These are phyloP conservation scores for Miscanthus sacchariflorus DNA, from an alignment of 202 grass and related monocot species.

Conservation along the genomic window DNA sequence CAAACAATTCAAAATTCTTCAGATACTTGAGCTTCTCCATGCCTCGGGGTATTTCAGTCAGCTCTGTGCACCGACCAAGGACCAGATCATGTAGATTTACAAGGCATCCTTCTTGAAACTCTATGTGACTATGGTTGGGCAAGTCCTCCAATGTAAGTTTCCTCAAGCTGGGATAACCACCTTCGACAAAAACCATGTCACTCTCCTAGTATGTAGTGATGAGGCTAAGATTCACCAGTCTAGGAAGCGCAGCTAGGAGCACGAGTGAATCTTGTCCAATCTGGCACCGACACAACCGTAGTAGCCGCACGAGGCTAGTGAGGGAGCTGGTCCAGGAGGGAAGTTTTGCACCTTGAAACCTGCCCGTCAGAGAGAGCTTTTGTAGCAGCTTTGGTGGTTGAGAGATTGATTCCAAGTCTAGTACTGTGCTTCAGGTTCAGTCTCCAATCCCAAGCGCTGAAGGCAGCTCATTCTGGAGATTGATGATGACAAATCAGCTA, in stretches of 20 bases:
- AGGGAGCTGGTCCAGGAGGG: conserved; percentile 23
- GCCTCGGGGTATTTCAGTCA: too few species aligned
- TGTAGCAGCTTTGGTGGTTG: neutral
- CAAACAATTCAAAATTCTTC: too few species aligned
- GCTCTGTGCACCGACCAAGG: too few species aligned
- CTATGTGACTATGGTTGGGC: conserved; percentile 1
- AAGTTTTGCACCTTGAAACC: neutral
- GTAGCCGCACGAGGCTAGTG: neutral
- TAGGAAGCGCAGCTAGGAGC: neutral
- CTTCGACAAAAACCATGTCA: neutral
- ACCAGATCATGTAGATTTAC: neutral
- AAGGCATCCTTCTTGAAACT: conserved; percentile 11
- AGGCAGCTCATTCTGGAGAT: conserved; percentile 24
- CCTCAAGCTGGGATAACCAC: neutral
- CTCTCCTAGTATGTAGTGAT: neutral
- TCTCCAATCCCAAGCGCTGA: neutral
- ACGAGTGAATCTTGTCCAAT: conserved; percentile 13
- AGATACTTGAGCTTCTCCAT: too few species aligned
- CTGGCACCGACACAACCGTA: neutral
- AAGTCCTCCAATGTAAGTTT: neutral
- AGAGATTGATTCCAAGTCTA: conserved; percentile 31
- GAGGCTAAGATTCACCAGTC: conserved; percentile 17
- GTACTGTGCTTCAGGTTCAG: too few species aligned
- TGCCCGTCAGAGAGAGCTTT: neutral
- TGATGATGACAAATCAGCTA: neutral